Percentiles rank a stretch among this genome's conserved stretches.
Evolutionary conservation across 768 basidiomycete species (phyloP).

Genomic region (Kwoniella pini): DNA sequence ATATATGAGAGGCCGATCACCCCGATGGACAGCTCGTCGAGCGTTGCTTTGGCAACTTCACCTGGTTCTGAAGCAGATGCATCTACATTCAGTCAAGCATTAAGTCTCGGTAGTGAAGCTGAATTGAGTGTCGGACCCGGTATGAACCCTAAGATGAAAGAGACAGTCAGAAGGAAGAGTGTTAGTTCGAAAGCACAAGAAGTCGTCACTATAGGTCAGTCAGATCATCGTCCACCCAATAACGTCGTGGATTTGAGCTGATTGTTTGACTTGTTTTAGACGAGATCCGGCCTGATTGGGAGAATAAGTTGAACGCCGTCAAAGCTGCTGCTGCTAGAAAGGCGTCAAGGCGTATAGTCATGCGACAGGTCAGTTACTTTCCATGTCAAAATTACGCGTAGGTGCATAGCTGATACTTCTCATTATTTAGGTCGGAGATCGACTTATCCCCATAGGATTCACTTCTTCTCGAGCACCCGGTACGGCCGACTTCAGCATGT

Average conservation of each 20-base stretch:
- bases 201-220: constrained; percentile 83
- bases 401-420: background rate
- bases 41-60: constrained; percentile 32
- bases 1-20: constrained; percentile 68
- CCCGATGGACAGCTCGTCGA: constrained; percentile 17
- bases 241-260: background rate
- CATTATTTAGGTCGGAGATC: constrained; percentile 70
- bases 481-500: constrained; percentile 48
- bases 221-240: background rate
- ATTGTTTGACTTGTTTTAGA: constrained; percentile 61
- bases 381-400: background rate
- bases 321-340: constrained; percentile 93
- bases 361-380: constrained; percentile 68
- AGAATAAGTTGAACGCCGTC: constrained; percentile 88
- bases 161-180: constrained; percentile 67
- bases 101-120: constrained; percentile 32
- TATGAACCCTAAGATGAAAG: constrained; percentile 47
- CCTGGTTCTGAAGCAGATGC: constrained; percentile 26
- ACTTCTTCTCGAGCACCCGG: constrained; percentile 66
- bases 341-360: constrained; percentile 92
- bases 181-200: constrained; percentile 81
- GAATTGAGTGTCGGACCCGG: constrained; percentile 40
- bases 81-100: constrained; percentile 37
- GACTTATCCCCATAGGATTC: constrained; percentile 93
- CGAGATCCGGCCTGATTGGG: constrained; percentile 97